Evolutionary conservation across 2,329 filamentous ascomycete genomes (phyloP).

Genomic region (Sarocladium strictum): DNA sequence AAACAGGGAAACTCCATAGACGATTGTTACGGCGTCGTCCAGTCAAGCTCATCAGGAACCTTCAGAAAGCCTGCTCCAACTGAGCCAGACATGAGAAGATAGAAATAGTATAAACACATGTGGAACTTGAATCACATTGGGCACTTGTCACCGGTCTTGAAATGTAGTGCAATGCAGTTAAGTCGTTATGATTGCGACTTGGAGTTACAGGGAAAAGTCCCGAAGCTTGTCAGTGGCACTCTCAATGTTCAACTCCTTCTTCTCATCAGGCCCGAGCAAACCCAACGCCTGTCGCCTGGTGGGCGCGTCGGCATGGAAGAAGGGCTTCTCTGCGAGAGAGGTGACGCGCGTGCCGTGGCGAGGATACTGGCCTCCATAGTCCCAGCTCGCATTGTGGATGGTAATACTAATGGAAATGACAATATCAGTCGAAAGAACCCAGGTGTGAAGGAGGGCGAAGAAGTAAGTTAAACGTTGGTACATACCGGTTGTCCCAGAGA

Average conservation of each 20-base stretch:
- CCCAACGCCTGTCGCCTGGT: constrained; percentile 62
- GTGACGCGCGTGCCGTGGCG: constrained; percentile 69
- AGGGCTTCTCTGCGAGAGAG: constrained; percentile 64
- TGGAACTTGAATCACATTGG: too few relatives aligned
- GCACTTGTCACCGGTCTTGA: too few relatives aligned
- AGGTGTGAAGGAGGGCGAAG: neutral
- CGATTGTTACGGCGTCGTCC: too few relatives aligned
- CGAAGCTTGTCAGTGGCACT: neutral
- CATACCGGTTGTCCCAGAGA: constrained; percentile 61
- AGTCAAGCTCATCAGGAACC: too few relatives aligned
- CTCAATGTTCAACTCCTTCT: constrained; percentile 19
- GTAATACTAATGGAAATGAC: constrained; percentile 43
- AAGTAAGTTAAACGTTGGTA: neutral
- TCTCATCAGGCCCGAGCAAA: constrained; percentile 51
- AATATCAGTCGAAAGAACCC: neutral
- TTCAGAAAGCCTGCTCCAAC: too few relatives aligned
- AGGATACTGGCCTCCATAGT: constrained; percentile 61
- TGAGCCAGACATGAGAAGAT: too few relatives aligned
- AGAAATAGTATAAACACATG: too few relatives aligned
- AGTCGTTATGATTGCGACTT: too few relatives aligned
- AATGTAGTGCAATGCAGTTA: too few relatives aligned
- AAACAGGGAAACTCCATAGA: too few relatives aligned
- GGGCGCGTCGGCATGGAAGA: constrained; percentile 57
- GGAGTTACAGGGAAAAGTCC: neutral
- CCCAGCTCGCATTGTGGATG: constrained; percentile 70